Evolutionary conservation across 441 rosid genomes (phyloP), one percentile per base, ranked within the genome.

Genomic region (Eruca vesicaria): DNA sequence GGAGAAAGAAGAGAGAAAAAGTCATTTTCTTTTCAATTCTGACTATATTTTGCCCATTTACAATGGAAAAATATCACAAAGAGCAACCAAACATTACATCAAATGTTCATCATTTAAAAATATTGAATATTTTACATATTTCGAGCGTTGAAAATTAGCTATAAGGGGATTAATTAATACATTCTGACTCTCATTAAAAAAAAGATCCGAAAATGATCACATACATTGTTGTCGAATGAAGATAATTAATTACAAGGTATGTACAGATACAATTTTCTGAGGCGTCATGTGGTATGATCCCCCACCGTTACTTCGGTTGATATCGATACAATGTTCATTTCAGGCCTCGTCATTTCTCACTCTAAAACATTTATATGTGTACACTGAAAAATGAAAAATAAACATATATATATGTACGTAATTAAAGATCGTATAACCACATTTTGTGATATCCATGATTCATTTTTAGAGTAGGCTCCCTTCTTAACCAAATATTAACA

Each of bases 291-390:
- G 55, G 64, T 69, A 26, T 23, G 64, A 69, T 69, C 64, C 55
- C 55, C 55, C 55, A 57, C n/a, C 64, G 64, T 57, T 36, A 23
- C 64, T 69, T 69, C 20, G 53, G 73, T 69, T 69, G 55, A 57
- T 23, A 61, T 23, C n/a, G 73, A 69, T 69, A 57, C 55, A 57
- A 55, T 57, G 73, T 69, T 56, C 56, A 69, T 58, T 38, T 38
- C 56, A 38, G 4, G 38, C 29, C 64, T 26, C 16, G 32, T 38
- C 18, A 57, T 36, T 36, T 56, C 55, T 23, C 26, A 56, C 36
- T 56, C 73, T 26, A 6, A 26, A 8, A 15, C 3, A 28, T 16
- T 2, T 20, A 53, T 53, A 53, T 53, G 5, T 2, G 15, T 38
- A 38, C 45, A 45, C 48, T 14, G 2, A n/a, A 45, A 45, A n/a